Evolutionary conservation across 208 protist genomes (phyloP), one percentile per base, ranked within the genome.

Genomic region (Crithidia acanthocephali): DNA sequence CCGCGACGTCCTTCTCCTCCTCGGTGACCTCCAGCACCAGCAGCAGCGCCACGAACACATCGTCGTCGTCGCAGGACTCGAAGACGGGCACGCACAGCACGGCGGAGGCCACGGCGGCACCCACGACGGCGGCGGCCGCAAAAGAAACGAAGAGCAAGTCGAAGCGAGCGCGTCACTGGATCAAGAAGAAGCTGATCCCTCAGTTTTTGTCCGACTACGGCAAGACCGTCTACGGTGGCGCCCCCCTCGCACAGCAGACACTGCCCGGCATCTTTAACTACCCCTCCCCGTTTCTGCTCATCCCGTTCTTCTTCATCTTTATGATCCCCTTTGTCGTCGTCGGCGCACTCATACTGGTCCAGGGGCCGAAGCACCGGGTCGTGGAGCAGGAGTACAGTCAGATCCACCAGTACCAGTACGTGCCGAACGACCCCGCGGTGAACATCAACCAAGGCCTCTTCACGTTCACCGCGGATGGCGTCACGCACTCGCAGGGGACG

Each of bases 341-440:
- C 2, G 86, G 90, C 18, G 68, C 65, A 9, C 1, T 76, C 16
- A 68, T 91, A 9, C 57, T 95, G 2, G 69, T 86, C 20, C 16
- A 67, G 27, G 78, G 83, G 45, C 55, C 66, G 40, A 55, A 58
- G 8, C 61, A 71, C 23, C 72, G 84, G 47, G 53, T 83, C 2
- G 42, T 92, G 2, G 65, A 83, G 57, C 40, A 77, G 25, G 61
- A 74, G 60, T 95, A 95, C 71, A 85, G 77, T 52, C 69, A 88
- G 22, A 87, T 93, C 47, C 75, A 92, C 60, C 65, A 79, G 37
- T 95, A 95, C 60, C 90, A 95, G 80, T 95, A 93, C 74, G 51
- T 82, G 13, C 90, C 90, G 28, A 77, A 60, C 16, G 72, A 95
- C 65, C 64, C 81, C 6, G 32, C 40, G 20, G 79, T 93, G 35